These are phyloP conservation scores for Globisporangium middletonii DNA, from an alignment of 352 stramenopile genomes.

Conservation along the genomic window DNA sequence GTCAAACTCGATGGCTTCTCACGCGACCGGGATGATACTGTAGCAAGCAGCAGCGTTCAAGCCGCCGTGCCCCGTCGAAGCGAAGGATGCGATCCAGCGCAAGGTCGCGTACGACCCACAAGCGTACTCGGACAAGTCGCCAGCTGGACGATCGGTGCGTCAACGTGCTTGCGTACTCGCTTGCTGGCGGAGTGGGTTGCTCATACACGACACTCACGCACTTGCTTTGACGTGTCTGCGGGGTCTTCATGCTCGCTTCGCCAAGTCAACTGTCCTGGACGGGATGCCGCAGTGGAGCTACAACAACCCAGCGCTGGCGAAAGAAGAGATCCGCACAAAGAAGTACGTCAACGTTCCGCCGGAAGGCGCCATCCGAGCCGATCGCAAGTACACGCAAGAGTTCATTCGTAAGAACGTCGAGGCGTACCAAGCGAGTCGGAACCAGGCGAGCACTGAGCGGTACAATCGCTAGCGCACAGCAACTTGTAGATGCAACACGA, in stretches of 20 bases:
- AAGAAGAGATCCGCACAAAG: constrained; percentile 34
- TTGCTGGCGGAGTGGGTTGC: neutral
- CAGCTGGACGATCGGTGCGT: constrained; percentile 33
- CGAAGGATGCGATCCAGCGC: constrained; percentile 50
- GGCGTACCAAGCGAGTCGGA: constrained; percentile 26
- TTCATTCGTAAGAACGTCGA: constrained; percentile 60
- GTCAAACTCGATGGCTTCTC: neutral
- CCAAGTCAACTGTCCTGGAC: constrained; percentile 12
- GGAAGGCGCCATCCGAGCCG: constrained; percentile 41
- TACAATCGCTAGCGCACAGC: too few relatives aligned
- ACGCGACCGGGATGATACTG: neutral
- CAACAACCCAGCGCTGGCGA: constrained; percentile 39
- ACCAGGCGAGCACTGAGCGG: constrained; percentile 9
- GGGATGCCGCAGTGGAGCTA: constrained; percentile 38
- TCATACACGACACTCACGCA: neutral
- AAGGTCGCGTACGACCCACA: constrained; percentile 51
- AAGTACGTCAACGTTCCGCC: constrained; percentile 42
- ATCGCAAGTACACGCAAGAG: constrained; percentile 58
- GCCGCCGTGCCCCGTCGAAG: constrained; percentile 32
- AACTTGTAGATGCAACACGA: too few relatives aligned
- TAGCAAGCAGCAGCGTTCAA: constrained; percentile 34
- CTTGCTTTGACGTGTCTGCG: neutral
- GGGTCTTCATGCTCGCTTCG: neutral
- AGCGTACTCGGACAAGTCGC: constrained; percentile 31
- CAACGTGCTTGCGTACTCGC: neutral